Base-by-base conservation (phyloP, 148 eudicot species). In the Oxyria digyna region DNA sequence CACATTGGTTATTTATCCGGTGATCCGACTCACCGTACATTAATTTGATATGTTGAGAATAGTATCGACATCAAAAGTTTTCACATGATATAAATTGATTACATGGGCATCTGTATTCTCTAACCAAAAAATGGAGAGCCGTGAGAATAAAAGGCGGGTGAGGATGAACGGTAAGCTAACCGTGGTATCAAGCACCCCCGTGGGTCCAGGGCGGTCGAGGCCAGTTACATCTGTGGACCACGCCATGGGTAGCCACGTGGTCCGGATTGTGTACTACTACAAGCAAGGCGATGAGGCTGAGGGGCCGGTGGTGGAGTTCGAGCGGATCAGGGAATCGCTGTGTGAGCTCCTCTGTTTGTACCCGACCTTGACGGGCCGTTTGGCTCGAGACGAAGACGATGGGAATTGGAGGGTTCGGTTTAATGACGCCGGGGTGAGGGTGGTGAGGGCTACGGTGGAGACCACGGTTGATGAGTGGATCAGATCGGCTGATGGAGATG, bases 381-480 rank as follows among this genome's bases (percentile, higher is more conserved):
- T 87, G 69, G 67, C 70, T 31, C 69, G 73, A n/a, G n/a, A n/a
- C n/a, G 85, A 75, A 0, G 67, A 20, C 6, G 77, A 75, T 2
- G 83, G 83, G 6, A 66, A 73, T 15, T 87, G 89, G 89, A n/a
- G n/a, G 23, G 71, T 87, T 2, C 80, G 67, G 81, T 80, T 79
- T 73, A 85, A 78, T 12, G 93, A 85, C 32, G 84, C 89, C 43
- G 93, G 93, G 0, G 78, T 87, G 3, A 57, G 93, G 67, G 70
- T 72, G 76, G 27, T 74, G 11, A 62, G 77, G 67, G 93, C 89
- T 3, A 81, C 13, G 13, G 93, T 80, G 46, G 63, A 49, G 66
- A 10, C 55, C 29, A 76, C 76, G n/a, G n/a, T 87, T 33, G 89
- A 87, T 72, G 84, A 80, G 9, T 87, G 93, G 93, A 75, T 87